Conservation (phyloP, 257 asterid genomes). For the Asclepias syriaca region DNA sequence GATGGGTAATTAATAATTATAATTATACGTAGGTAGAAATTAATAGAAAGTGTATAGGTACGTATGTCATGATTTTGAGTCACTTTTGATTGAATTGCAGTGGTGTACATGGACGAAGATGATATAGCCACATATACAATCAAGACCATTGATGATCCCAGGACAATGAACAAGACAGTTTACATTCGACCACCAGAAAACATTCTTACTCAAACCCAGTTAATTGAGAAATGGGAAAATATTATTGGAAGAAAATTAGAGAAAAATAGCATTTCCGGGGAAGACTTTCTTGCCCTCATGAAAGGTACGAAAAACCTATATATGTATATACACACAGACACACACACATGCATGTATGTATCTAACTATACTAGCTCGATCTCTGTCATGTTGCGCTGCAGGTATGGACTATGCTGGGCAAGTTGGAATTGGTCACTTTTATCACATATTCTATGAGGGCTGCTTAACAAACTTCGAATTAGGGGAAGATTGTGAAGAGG, state of each 20-base stretch:
- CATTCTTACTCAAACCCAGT: constrained; percentile 46
- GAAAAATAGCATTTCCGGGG: constrained; percentile 35
- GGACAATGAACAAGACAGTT: constrained; percentile 72
- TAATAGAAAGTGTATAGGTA: too few relatives aligned
- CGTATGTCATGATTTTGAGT: too few relatives aligned
- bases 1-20: too few relatives aligned
- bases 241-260: constrained; percentile 48
- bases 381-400: constrained; percentile 7
- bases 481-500: constrained; percentile 64
- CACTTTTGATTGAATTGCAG: constrained; percentile 20
- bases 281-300: constrained; percentile 52
- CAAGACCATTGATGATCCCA: constrained; percentile 60
- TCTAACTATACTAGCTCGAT: too few relatives aligned
- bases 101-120: constrained; percentile 55
- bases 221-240: constrained; percentile 64
- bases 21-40: too few relatives aligned
- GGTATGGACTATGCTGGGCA: constrained; percentile 44
- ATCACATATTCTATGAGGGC: constrained; percentile 74
- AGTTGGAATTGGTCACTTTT: constrained; percentile 77
- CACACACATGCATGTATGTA: too few relatives aligned
- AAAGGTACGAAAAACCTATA: constrained; percentile 32
- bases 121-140: constrained; percentile 64
- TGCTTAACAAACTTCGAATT: constrained; percentile 71
- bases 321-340: too few relatives aligned
- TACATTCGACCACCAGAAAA: constrained; percentile 61